phyloP scores from a whole-genome alignment of 2,329 filamentous ascomycete species.

The Sphaerulina populicola region DNA sequence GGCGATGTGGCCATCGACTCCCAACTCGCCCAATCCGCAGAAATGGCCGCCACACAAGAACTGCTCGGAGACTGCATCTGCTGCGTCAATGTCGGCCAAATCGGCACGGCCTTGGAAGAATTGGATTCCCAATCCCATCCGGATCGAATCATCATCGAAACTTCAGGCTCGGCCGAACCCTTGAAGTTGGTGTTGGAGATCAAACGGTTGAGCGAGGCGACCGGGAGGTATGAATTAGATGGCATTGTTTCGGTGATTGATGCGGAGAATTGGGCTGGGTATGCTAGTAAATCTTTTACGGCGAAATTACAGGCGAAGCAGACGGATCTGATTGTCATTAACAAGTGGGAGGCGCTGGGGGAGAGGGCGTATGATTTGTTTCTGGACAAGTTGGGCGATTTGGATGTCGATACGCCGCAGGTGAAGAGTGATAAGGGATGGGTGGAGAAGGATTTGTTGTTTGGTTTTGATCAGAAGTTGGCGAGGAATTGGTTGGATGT shows the following conservation, averaged over 20 bases:
- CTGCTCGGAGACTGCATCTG: constrained; percentile 96
- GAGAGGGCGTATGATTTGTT: constrained; percentile 70
- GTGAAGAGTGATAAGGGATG: constrained; percentile 76
- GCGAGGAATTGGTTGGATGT: constrained; percentile 43
- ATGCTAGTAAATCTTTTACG: constrained; percentile 83
- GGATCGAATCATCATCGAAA: constrained; percentile 90
- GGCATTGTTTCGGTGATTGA: constrained; percentile 86
- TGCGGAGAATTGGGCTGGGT: constrained; percentile 90
- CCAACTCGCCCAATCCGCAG: constrained; percentile 71
- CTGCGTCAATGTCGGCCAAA: constrained; percentile 92
- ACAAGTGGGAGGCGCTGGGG: constrained; percentile 76
- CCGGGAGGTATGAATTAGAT: constrained; percentile 64
- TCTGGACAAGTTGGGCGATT: constrained; percentile 67
- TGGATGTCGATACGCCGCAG: constrained; percentile 67
- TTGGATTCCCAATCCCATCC: constrained; percentile 56
- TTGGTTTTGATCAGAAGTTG: constrained; percentile 80
- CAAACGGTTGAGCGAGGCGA: constrained; percentile 66
- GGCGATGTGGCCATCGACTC: constrained; percentile 91
- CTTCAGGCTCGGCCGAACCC: constrained; percentile 71
- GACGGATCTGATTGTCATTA: constrained; percentile 83
- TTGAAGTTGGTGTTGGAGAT: constrained; percentile 86
- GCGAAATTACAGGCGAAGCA: constrained; percentile 81
- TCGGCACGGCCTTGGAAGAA: constrained; percentile 69
- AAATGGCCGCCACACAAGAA: constrained; percentile 84
- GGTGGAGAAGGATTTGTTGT: constrained; percentile 69